A percentile compares a stretch with the other conserved stretches of the same genome.
phyloP scores from a whole-genome alignment of 139 green algal genomes.

The Tetraselmis striata region DNA sequence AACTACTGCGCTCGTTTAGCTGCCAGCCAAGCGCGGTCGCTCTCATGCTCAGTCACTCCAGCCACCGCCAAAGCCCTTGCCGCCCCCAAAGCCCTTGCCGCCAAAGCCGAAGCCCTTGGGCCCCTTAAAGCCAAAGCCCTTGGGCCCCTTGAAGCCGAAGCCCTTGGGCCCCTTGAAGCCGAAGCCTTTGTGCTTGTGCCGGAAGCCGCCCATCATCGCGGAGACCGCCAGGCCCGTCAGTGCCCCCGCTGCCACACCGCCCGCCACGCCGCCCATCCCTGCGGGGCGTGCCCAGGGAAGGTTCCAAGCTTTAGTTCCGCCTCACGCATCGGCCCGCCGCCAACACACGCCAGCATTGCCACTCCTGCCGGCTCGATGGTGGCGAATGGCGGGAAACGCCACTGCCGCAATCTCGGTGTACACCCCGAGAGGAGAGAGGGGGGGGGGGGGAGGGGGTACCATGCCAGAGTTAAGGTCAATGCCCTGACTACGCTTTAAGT shows the following conservation, averaged over 20 bases:
- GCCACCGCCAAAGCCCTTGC: too few species aligned
- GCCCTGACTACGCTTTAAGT: too few species aligned
- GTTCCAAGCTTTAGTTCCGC: too few species aligned
- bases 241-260: not conserved
- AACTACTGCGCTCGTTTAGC: too few species aligned
- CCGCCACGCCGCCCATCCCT: not conserved
- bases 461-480: too few species aligned
- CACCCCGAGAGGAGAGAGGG: too few species aligned
- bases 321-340: too few species aligned
- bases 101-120: not conserved
- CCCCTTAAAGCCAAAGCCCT: not conserved
- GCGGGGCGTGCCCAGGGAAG: not conserved
- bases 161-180: not conserved
- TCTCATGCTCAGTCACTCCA: too few species aligned
- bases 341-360: not conserved
- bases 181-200: not conserved
- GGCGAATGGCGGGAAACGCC: not conserved
- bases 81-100: not conserved
- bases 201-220: not conserved
- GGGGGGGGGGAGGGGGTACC: too few species aligned
- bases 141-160: not conserved
- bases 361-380: too few species aligned
- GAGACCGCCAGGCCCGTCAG: not conserved
- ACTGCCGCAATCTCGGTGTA: too few species aligned
- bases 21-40: too few species aligned